Conservation (phyloP, 78 protist genomes). For the Dictyostelium brefeldianum region DNA sequence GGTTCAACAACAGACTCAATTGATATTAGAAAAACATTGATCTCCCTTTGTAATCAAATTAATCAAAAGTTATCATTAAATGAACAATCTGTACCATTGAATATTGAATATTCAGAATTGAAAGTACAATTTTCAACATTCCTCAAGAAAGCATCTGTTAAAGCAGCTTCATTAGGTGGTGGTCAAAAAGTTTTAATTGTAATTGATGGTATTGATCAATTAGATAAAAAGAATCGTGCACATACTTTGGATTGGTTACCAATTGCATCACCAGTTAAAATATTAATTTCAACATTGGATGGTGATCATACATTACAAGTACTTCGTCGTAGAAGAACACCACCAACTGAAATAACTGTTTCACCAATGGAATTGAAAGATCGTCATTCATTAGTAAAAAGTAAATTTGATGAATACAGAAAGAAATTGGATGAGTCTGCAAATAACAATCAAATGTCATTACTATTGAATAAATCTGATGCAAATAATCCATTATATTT, state of each 20-base stretch:
- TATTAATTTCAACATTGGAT: slow-evolving; percentile 31
- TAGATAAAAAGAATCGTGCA: slow-evolving; percentile 65
- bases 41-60: slow-evolving; percentile 32
- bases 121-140: slow-evolving; percentile 14
- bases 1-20: slow-evolving; percentile 42
- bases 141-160: slow-evolving; percentile 25
- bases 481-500: slow-evolving; percentile 79
- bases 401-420: slow-evolving; percentile 56
- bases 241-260: slow-evolving; percentile 85
- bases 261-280: slow-evolving; percentile 20
- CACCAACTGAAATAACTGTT: slow-evolving; percentile 32
- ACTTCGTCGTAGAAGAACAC: slow-evolving; percentile 17
- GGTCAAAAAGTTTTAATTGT: slow-evolving; percentile 39
- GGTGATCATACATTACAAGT: slow-evolving; percentile 54
- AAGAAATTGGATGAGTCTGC: slow-evolving; percentile 87
- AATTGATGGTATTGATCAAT: slow-evolving; percentile 85
- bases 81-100: not conserved
- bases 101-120: slow-evolving; percentile 38
- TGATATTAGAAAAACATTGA: slow-evolving; percentile 33
- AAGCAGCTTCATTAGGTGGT: not conserved
- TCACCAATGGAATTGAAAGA: slow-evolving; percentile 62
- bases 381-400: slow-evolving; percentile 32
- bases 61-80: not conserved
- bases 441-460: slow-evolving; percentile 69
- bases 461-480: slow-evolving; percentile 72